Base-by-base conservation (phyloP, 75 land plant species). In the Pinus albicaulis region DNA sequence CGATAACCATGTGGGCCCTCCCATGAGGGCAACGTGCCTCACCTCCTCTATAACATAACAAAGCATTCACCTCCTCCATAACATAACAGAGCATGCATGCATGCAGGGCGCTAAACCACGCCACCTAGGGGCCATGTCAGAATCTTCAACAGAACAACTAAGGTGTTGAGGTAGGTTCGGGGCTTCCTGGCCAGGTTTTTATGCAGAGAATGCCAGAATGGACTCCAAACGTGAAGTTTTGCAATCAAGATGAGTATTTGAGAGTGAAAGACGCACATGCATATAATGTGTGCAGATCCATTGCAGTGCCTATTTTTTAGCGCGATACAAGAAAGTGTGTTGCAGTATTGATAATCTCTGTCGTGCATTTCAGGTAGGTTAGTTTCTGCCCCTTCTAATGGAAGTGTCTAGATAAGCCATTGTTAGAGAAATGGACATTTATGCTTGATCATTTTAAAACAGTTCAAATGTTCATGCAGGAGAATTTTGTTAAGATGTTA, bases 111-210 rank as follows among this genome's bases (percentile, higher is more conserved):
- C n/a, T n/a, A n/a, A n/a, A n/a, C n/a, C n/a, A n/a, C n/a, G n/a
- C n/a, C n/a, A n/a, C n/a, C n/a, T n/a, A n/a, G n/a, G n/a, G n/a
- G n/a, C n/a, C n/a, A n/a, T n/a, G n/a, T n/a, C n/a, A n/a, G n/a
- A n/a, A n/a, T n/a, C n/a, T n/a, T n/a, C n/a, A n/a, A n/a, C n/a
- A n/a, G n/a, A n/a, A n/a, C n/a, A n/a, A n/a, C n/a, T n/a, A n/a
- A n/a, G n/a, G n/a, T n/a, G n/a, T n/a, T n/a, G n/a, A n/a, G n/a
- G n/a, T n/a, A n/a, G n/a, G n/a, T n/a, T n/a, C 80, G 16, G 98
- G 98, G 11, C 89, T 94, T 31, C 98, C 98, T 14, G 98, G 98
- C 3, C 87, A 95, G 55, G 98, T 94, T 1, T 92, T 90, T 56
- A 75, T 79, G n/a, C 83, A 86, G 62, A 84, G 75, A 63, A 77